These are phyloP conservation scores for Debaryomyces prosopidis DNA, from an alignment of 805 yeast genomes.

Conservation along the genomic window DNA sequence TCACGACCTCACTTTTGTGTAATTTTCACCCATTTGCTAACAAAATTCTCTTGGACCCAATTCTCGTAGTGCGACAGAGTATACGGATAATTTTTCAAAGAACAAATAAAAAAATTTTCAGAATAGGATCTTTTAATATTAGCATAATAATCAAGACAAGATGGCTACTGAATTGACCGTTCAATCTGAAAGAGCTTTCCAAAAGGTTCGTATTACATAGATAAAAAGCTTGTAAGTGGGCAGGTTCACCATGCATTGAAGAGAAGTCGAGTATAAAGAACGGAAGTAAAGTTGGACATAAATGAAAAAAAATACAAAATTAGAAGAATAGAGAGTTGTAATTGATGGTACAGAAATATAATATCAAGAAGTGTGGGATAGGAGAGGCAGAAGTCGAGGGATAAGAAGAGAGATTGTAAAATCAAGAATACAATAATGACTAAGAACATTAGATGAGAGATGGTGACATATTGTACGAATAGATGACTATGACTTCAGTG, in stretches of 20 bases:
- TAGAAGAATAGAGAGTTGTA: too few species aligned
- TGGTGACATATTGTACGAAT: too few species aligned
- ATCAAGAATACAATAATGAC: too few species aligned
- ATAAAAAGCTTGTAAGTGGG: neutral
- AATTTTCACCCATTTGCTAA: neutral
- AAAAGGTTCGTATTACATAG: constrained; percentile 76
- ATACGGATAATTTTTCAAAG: constrained; percentile 13
- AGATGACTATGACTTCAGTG: too few species aligned
- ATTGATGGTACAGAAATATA: too few species aligned
- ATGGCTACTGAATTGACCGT: constrained; percentile 99
- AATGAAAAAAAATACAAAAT: too few species aligned
- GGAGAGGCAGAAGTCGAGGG: too few species aligned
- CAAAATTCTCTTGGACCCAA: neutral
- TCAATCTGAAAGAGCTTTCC: constrained; percentile 99
- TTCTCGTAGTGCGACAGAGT: constrained; percentile 1
- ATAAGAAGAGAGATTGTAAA: too few species aligned
- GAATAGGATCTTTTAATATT: constrained; percentile 1
- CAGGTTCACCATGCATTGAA: neutral
- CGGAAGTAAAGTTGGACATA: too few species aligned
- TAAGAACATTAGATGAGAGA: too few species aligned
- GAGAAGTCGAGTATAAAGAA: too few species aligned
- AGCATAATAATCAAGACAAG: constrained; percentile 32
- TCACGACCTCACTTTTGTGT: neutral
- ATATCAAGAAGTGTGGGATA: too few species aligned
- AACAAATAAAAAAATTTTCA: constrained; percentile 4